These are phyloP conservation scores for Boletus sp. DNA, from an alignment of 768 basidiomycete species.

Conservation along the genomic window DNA sequence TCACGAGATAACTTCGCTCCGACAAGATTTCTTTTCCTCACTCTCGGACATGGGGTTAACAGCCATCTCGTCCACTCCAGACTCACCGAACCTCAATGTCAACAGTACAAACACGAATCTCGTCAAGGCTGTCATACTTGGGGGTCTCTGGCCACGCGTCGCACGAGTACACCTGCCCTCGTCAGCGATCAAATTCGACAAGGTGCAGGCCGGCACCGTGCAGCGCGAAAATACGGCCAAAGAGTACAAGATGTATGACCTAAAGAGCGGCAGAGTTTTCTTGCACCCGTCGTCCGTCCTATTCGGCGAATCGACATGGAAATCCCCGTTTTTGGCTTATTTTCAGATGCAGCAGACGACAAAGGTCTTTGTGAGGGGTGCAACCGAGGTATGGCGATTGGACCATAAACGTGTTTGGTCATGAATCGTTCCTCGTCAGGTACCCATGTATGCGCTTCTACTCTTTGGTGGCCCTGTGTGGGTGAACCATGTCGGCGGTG, in stretches of 20 bases:
- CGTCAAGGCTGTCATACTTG: slow-evolving; percentile 80
- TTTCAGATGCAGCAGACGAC: slow-evolving; percentile 80
- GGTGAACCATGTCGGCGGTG: slow-evolving; percentile 80
- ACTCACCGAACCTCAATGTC: slow-evolving; percentile 53
- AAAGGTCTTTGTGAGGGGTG: slow-evolving; percentile 85
- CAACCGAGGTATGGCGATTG: slow-evolving; percentile 65
- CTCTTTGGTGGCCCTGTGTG: slow-evolving; percentile 80
- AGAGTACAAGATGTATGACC: slow-evolving; percentile 82
- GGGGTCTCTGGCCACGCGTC: slow-evolving; percentile 84
- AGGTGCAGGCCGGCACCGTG: slow-evolving; percentile 78
- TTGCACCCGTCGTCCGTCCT: slow-evolving; percentile 81
- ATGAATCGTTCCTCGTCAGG: slow-evolving; percentile 37
- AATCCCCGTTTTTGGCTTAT: slow-evolving; percentile 76
- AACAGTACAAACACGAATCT: slow-evolving; percentile 70
- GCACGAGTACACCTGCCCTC: slow-evolving; percentile 73
- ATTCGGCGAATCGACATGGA: slow-evolving; percentile 72
- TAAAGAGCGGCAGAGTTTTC: slow-evolving; percentile 64
- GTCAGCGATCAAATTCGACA: slow-evolving; percentile 79
- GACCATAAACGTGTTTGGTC: not conserved
- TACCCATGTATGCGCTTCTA: slow-evolving; percentile 84
- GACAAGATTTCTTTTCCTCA: slow-evolving; percentile 72
- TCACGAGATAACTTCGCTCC: slow-evolving; percentile 75
- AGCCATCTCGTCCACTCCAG: slow-evolving; percentile 43
- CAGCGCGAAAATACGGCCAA: slow-evolving; percentile 82
- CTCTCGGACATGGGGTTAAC: slow-evolving; percentile 73